Base-by-base conservation (phyloP, 2,329 filamentous ascomycete species). In the Apiospora arundinis region DNA sequence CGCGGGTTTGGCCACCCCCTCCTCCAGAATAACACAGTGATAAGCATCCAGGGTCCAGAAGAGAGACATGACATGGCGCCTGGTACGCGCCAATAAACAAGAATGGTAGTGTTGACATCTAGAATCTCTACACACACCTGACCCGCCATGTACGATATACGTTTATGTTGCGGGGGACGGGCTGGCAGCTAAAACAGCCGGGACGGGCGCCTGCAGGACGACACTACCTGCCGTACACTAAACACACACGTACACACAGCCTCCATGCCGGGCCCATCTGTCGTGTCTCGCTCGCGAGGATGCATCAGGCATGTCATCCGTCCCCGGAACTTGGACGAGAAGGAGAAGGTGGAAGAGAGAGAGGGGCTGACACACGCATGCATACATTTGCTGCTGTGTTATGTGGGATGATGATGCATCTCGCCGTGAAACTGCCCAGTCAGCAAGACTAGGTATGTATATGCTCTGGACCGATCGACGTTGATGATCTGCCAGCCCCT, bases 251-350 rank as follows among this genome's bases (percentile, higher is more conserved):
- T 4, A 45, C 12, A 45, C 42, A 45, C 42, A 45, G 42, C 42
- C 21, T 40, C 32, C 56, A 63, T 40, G 32, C 32, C 9, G 32
- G 6, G 6, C 56, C 18, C 12, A 32, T 40, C 28, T 63, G 56
- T 63, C 32, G 28, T 40, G 56, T 63, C 56, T 63, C 56, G 56
- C 56, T 63, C 56, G 56, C 56, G 56, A 40, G 56, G 52, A 60
- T 37, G 52, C 28, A 46, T 11, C 44, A 60, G 28, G 28, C 28
- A 14, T 63, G 56, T 40, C 21, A 63, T 63, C 42, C 42, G 42
- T 45, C 9, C 28, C 56, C 56, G 56, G 56, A 63, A 63, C 56
- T 63, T 63, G 56, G 18, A 40, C 9, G 28, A 37, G 44, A 14
- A 46, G 44, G 14, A 18, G 48, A 16, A 42, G 9, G 40, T 5